Base-by-base conservation (phyloP, 768 basidiomycete species). In the Suillus variegatus region DNA sequence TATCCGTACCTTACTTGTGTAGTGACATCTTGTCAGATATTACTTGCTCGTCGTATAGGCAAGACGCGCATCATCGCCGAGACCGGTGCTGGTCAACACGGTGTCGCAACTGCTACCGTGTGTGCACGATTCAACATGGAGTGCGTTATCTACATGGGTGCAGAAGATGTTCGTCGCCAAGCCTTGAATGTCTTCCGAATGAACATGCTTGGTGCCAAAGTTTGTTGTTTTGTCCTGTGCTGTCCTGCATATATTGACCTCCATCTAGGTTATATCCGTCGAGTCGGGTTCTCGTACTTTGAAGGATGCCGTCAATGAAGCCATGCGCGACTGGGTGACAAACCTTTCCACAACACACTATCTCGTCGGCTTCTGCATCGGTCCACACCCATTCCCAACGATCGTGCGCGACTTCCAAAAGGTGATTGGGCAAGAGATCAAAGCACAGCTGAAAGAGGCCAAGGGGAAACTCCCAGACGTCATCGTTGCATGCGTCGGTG, bases 261-360 rank as follows among this genome's bases (percentile, higher is more conserved):
- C 46, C 35, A 52, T 46, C 60, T 70, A 95, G 93, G 97, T 99
- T 68, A 81, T 99, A 61, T 92, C 97, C 16, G 97, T 99, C 32
- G 81, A 91, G 63, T 96, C 96, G 6, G 97, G 97, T 28, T 94
- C 97, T 28, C 87, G 91, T 73, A 99, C 97, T 6, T 82, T 99
- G 69, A 99, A 99, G 79, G 97, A 99, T 72, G 97, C 97, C 35
- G 95, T 99, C 69, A 99, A 98, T 80, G 97, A 98, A 68, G 97
- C 97, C 6, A 87, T 99, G 86, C 89, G 97, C 51, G 96, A 98
- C 78, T 99, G 97, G 97, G 97, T 99, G 13, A 95, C 96, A 38
- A 96, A 98, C 76, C 85, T 99, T 40, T 82, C 94, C 14, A 94
- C 82, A 6, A 99, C 97, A 1, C 95, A 99, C 79, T 99, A 98